Conservation (phyloP, 441 rosid species). For the Erodium chrysanthum region DNA sequence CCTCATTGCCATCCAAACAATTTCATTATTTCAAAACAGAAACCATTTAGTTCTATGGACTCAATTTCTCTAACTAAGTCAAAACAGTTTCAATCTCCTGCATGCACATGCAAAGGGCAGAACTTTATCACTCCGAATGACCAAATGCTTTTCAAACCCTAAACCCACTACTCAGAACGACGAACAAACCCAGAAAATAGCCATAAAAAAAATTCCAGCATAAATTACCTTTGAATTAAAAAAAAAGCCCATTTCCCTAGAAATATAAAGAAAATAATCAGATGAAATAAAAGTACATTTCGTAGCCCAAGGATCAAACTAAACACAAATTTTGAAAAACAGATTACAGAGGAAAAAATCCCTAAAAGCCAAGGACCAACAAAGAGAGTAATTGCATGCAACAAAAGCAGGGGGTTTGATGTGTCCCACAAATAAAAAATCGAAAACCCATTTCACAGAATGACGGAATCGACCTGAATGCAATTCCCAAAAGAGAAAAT, state of each 20-base stretch:
- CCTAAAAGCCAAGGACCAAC: not conserved
- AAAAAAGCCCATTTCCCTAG: slow-evolving; percentile 4
- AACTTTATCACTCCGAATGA: not conserved
- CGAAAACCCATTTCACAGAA: slow-evolving; percentile 2
- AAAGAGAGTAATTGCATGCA: not conserved
- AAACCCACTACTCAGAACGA: not conserved
- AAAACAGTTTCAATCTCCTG: not conserved
- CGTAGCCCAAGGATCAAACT: not conserved
- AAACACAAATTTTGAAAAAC: not conserved
- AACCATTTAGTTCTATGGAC: not conserved
- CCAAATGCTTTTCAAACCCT: not conserved
- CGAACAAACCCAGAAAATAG: not conserved
- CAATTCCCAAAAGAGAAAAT: not conserved
- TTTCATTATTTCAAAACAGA: not conserved
- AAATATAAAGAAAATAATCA: not conserved
- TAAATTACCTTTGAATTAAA: not conserved
- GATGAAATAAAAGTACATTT: not conserved
- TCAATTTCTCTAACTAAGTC: not conserved
- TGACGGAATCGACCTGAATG: not conserved
- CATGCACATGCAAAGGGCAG: not conserved
- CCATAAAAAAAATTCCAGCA: slow-evolving; percentile 1
- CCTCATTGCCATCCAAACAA: not conserved
- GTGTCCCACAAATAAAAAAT: not conserved
- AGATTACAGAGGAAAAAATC: not conserved
- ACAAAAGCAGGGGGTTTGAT: not conserved